A percentile compares a stretch with the other conserved stretches of the same genome.
phyloP scores from a whole-genome alignment of 768 basidiomycete genomes.

The Lentinula sp. region DNA sequence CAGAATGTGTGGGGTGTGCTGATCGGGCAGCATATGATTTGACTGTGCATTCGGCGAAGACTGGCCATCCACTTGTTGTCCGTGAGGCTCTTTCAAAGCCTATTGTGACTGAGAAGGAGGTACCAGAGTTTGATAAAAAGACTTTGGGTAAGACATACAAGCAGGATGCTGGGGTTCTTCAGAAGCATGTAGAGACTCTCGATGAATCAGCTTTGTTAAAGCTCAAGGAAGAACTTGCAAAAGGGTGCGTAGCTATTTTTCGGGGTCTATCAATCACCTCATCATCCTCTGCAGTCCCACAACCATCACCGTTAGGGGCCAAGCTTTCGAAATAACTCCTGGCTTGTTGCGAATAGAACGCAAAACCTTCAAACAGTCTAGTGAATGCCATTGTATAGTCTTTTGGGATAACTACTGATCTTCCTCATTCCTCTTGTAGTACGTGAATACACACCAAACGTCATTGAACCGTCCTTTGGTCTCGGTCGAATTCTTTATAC shows the following conservation, averaged over 20 bases:
- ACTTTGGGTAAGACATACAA: slow-evolving; percentile 84
- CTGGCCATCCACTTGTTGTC: slow-evolving; percentile 82
- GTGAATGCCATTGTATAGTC: slow-evolving; percentile 63
- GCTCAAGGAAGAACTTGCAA: slow-evolving; percentile 64
- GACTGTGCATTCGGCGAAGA: slow-evolving; percentile 79
- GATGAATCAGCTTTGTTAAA: slow-evolving; percentile 57
- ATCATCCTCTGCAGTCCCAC: background rate
- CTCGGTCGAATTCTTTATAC: slow-evolving; percentile 94
- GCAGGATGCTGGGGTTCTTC: slow-evolving; percentile 65
- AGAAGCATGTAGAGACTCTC: slow-evolving; percentile 59
- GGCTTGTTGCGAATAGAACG: slow-evolving; percentile 73
- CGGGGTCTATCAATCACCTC: no score
- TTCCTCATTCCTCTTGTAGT: slow-evolving; percentile 38
- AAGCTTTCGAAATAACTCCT: slow-evolving; percentile 62
- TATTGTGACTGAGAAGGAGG: slow-evolving; percentile 72
- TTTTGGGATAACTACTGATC: slow-evolving; percentile 9
- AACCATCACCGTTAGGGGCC: slow-evolving; percentile 25
- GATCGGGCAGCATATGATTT: slow-evolving; percentile 97
- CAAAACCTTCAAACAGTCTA: slow-evolving; percentile 72
- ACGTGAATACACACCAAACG: slow-evolving; percentile 96
- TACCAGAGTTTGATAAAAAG: slow-evolving; percentile 84
- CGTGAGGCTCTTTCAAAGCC: slow-evolving; percentile 83
- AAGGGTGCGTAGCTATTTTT: slow-evolving; percentile 49
- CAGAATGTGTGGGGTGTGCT: slow-evolving; percentile 98
- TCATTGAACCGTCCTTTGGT: slow-evolving; percentile 98